Evolutionary conservation across 768 basidiomycete species (phyloP).

Genomic region (Mycena chlorophos): DNA sequence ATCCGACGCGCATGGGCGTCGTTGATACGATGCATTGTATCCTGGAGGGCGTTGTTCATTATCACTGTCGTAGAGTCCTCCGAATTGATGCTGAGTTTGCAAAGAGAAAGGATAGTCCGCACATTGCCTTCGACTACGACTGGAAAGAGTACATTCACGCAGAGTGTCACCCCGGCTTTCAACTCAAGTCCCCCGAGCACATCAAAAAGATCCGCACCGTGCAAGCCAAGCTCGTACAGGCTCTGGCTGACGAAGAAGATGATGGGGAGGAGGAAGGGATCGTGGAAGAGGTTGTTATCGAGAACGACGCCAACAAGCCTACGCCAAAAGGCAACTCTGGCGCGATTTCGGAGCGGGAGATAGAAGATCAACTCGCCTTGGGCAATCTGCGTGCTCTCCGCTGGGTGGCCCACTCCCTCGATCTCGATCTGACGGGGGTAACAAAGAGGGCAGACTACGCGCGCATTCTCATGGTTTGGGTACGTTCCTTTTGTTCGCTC

Average conservation of each 20-base stretch:
- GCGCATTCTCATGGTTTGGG: too few relatives aligned
- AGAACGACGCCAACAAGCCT: background rate
- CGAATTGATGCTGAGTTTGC: background rate
- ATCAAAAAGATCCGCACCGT: background rate
- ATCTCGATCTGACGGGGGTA: too few relatives aligned
- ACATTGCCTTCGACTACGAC: background rate
- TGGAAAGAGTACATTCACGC: background rate
- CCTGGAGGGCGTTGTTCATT: slow-evolving; percentile 18
- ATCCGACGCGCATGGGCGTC: slow-evolving; percentile 21
- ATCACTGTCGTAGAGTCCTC: slow-evolving; percentile 15
- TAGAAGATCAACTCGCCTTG: background rate
- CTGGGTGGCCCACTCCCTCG: too few relatives aligned
- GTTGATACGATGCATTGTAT: slow-evolving; percentile 33
- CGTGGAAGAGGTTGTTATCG: background rate
- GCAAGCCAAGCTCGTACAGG: background rate
- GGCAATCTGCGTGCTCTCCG: background rate
- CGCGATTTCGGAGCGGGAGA: background rate
- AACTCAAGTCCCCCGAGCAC: background rate
- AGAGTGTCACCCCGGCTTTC: background rate
- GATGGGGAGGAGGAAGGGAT: background rate
- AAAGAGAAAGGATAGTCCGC: background rate
- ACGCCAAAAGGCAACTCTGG: background rate
- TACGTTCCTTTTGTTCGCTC: too few relatives aligned
- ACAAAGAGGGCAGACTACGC: too few relatives aligned
- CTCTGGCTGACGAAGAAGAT: background rate